phyloP scores from a whole-genome alignment of 2,329 filamentous ascomycete species.

The Herpotrichia juniperi region DNA sequence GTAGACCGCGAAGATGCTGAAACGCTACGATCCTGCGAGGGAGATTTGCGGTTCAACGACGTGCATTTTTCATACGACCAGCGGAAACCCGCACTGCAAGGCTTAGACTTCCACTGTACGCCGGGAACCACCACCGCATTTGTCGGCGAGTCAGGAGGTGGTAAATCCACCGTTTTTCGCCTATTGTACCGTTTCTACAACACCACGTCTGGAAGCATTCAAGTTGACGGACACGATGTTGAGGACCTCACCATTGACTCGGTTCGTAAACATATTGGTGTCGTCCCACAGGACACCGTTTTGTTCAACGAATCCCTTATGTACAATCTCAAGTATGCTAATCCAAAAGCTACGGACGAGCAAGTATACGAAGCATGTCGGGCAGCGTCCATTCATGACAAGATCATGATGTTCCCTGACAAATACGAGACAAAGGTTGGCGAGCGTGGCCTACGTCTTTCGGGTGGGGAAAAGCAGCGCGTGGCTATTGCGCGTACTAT shows the following conservation, averaged over 20 bases:
- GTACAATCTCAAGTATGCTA: slow-evolving; percentile 93
- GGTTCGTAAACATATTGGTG: slow-evolving; percentile 87
- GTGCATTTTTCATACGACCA: slow-evolving; percentile 91
- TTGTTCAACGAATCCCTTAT: slow-evolving; percentile 93
- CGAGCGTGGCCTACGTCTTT: slow-evolving; percentile 84
- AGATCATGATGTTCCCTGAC: slow-evolving; percentile 87
- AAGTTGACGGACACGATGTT: slow-evolving; percentile 84
- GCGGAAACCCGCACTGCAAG: slow-evolving; percentile 81
- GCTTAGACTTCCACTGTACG: slow-evolving; percentile 81
- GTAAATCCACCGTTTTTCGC: slow-evolving; percentile 95
- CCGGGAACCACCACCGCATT: slow-evolving; percentile 95
- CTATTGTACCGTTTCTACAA: slow-evolving; percentile 98
- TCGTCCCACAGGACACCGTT: slow-evolving; percentile 95
- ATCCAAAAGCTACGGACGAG: slow-evolving; percentile 78
- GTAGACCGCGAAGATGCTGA: slow-evolving; percentile 73
- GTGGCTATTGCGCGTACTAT: slow-evolving; percentile 94
- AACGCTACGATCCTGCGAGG: slow-evolving; percentile 71
- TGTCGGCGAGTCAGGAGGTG: slow-evolving; percentile 94
- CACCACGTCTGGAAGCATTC: slow-evolving; percentile 76
- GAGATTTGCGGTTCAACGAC: slow-evolving; percentile 84
- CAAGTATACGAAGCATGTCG: slow-evolving; percentile 82
- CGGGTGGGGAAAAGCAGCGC: slow-evolving; percentile 90
- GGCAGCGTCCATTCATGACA: slow-evolving; percentile 90
- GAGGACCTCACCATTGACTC: slow-evolving; percentile 90
- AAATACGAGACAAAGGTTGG: slow-evolving; percentile 89